Conservation (phyloP, 148 eudicot species). For the Amaranthus hypochondriacus region DNA sequence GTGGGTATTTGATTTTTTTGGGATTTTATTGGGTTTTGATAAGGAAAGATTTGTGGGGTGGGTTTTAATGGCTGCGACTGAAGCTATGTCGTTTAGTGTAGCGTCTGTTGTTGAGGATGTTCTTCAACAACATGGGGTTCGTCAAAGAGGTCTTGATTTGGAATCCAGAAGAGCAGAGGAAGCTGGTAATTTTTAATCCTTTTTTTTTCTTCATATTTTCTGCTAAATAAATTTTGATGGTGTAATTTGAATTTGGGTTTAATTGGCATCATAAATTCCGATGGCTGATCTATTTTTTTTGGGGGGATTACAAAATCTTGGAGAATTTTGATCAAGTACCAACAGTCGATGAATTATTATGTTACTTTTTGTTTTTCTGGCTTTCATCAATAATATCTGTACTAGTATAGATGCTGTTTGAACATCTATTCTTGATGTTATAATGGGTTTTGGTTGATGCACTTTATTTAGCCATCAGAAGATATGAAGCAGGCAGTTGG, state of each 20-base stretch:
- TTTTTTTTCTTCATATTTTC: background rate
- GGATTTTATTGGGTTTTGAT: background rate
- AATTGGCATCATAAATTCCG: background rate
- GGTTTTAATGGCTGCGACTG: slow-evolving; percentile 42
- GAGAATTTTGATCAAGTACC: background rate
- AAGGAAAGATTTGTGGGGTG: slow-evolving; percentile 20
- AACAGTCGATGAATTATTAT: too few species aligned
- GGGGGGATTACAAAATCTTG: too few species aligned
- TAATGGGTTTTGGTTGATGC: slow-evolving; percentile 16
- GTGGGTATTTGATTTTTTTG: slow-evolving; percentile 11
- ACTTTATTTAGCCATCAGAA: slow-evolving; percentile 38
- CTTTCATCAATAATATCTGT: background rate
- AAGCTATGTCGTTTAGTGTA: slow-evolving; percentile 55
- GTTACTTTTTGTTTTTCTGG: too few species aligned
- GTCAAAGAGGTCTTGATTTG: slow-evolving; percentile 52
- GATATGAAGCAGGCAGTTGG: slow-evolving; percentile 95
- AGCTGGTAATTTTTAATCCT: slow-evolving; percentile 36
- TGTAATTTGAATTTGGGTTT: background rate
- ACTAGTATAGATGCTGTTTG: background rate
- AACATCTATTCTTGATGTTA: background rate
- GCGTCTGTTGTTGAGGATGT: slow-evolving; percentile 80
- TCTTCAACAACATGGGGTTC: slow-evolving; percentile 71
- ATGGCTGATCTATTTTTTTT: background rate
- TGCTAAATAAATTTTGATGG: background rate
- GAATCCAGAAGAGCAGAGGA: slow-evolving; percentile 62